phyloP scores from a whole-genome alignment of 1,284 basidiomycete genomes.

The Trichosporon asahii region DNA sequence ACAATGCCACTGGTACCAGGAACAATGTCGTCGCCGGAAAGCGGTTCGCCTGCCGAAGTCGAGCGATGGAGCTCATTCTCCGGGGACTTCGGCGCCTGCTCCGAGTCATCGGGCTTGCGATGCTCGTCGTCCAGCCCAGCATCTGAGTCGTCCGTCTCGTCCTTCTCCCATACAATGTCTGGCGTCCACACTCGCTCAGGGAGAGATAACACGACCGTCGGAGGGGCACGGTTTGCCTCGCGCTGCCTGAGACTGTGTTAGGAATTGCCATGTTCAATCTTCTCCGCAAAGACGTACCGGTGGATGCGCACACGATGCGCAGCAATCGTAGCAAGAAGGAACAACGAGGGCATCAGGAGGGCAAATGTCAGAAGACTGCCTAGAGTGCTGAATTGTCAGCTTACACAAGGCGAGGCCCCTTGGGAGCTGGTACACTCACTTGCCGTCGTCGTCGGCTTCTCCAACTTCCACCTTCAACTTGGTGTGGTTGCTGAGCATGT shows the following conservation, averaged over 20 bases:
- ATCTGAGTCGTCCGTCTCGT: conserved; percentile 36
- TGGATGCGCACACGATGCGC: conserved; percentile 45
- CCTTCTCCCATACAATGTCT: conserved; percentile 52
- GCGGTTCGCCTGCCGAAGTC: not conserved
- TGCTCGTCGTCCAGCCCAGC: not conserved
- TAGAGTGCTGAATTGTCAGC: conserved; percentile 35
- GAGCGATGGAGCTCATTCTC: not conserved
- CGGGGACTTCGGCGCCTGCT: not conserved
- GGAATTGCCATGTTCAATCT: not conserved
- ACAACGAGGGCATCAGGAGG: conserved; percentile 46
- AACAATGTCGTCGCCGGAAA: not conserved
- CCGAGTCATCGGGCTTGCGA: not conserved
- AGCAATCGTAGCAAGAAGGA: conserved; percentile 46
- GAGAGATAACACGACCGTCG: conserved; percentile 47
- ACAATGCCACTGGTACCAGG: conserved; percentile 3
- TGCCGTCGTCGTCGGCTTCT: conserved; percentile 44
- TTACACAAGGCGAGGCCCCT: not conserved
- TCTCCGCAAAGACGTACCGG: conserved; percentile 33
- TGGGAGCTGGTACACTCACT: conserved; percentile 29
- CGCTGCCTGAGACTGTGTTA: conserved; percentile 38
- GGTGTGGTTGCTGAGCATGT: conserved; percentile 37
- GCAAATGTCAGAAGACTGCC: conserved; percentile 47
- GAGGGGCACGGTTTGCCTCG: conserved; percentile 49
- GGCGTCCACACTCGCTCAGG: conserved; percentile 51
- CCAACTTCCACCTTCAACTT: conserved; percentile 42